phyloP scores from a whole-genome alignment of 106 monocot species.

The Dendrobium officinale region DNA sequence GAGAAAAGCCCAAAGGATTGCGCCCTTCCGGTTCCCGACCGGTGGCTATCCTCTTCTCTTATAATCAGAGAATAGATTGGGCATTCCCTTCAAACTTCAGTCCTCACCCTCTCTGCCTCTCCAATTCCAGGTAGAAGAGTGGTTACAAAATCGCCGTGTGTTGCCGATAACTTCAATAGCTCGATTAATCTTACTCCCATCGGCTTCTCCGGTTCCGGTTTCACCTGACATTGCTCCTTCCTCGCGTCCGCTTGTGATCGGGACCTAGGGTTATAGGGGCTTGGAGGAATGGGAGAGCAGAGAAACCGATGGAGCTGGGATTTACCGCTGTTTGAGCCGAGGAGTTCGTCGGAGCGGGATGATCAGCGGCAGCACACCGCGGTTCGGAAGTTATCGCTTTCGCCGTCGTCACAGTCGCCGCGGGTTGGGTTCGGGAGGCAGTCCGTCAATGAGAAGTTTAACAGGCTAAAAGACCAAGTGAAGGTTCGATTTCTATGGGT shows the following conservation, averaged over 20 bases:
- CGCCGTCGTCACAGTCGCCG: slow-evolving; percentile 20
- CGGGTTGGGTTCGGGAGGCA: slow-evolving; percentile 21
- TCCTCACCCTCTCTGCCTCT: not conserved
- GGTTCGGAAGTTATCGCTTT: slow-evolving; percentile 43
- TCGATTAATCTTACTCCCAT: not conserved
- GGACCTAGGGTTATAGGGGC: slow-evolving; percentile 22
- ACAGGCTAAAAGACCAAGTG: slow-evolving; percentile 54
- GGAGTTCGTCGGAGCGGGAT: slow-evolving; percentile 32
- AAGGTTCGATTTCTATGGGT: slow-evolving; percentile 41
- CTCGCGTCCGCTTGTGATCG: not conserved
- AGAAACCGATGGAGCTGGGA: slow-evolving; percentile 94
- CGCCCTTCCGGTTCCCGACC: not conserved
- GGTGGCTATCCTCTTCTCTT: not conserved
- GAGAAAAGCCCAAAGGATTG: not conserved
- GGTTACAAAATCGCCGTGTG: not conserved
- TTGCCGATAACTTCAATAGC: not conserved
- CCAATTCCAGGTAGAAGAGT: not conserved
- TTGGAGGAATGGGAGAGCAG: slow-evolving; percentile 42
- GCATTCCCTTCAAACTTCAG: not conserved
- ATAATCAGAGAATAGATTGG: not conserved
- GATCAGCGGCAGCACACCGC: slow-evolving; percentile 13
- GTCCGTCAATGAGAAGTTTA: slow-evolving; percentile 35
- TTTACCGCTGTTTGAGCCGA: slow-evolving; percentile 72
- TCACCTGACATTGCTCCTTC: not conserved
- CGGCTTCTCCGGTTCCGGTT: not conserved